Percentiles rank a stretch among this genome's conserved stretches.
These are phyloP conservation scores for Cucurbita moschata DNA, from an alignment of 306 rosid species.

Conservation along the genomic window DNA sequence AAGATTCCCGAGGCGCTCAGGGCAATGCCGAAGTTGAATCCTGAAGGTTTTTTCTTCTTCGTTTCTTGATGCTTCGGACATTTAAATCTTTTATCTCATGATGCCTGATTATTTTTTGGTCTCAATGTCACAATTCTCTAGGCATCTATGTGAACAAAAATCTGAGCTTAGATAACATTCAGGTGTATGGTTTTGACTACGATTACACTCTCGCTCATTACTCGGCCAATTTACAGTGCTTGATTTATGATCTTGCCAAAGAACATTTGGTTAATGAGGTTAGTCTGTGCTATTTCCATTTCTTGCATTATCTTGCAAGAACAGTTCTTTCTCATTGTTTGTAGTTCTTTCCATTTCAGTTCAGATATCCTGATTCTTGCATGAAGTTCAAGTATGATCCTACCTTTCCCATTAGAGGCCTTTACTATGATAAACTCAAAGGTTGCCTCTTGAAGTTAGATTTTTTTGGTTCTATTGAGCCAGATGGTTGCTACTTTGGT, in stretches of 20 bases:
- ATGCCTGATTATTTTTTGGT: neutral
- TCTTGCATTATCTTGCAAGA: neutral
- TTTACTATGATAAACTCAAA: constrained; percentile 66
- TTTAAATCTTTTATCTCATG: neutral
- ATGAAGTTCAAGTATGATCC: constrained; percentile 62
- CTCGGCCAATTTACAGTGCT: constrained; percentile 63
- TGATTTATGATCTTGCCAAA: constrained; percentile 90
- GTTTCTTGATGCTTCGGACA: neutral
- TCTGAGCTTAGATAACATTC: constrained; percentile 58
- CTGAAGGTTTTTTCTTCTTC: constrained; percentile 41
- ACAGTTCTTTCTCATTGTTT: neutral
- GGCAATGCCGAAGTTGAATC: constrained; percentile 67
- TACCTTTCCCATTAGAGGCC: constrained; percentile 82
- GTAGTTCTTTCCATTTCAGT: constrained; percentile 33
- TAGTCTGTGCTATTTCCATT: constrained; percentile 5
- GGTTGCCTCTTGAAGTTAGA: constrained; percentile 89
- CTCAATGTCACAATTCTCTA: constrained; percentile 21
- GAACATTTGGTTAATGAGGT: constrained; percentile 82
- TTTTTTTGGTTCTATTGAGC: constrained; percentile 86
- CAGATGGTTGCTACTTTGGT: constrained; percentile 80
- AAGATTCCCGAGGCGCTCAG: constrained; percentile 48
- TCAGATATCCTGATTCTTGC: constrained; percentile 72
- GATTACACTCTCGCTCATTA: constrained; percentile 95
- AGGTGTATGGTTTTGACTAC: constrained; percentile 89
- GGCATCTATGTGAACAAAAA: constrained; percentile 86